Evolutionary conservation across 768 basidiomycete genomes (phyloP), one percentile per base, ranked within the genome.

Genomic region (Amanita rubescens): DNA sequence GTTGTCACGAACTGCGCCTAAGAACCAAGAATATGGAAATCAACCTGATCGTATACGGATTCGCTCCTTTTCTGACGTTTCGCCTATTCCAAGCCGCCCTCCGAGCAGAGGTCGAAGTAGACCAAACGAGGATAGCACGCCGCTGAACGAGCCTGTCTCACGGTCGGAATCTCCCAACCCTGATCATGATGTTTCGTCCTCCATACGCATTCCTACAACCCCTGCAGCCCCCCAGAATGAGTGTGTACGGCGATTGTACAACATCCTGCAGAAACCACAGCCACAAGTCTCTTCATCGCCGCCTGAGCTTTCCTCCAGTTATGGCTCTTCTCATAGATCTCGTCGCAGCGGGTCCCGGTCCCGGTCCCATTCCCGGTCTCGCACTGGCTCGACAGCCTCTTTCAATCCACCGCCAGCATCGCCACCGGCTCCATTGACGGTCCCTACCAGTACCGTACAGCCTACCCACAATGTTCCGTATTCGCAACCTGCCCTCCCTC

Each of bases 321-420:
- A 37, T 19, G 32, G 14, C 2, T 53, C 52, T 24, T 14, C 22
- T 15, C 42, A 45, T 2, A 44, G 22, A 22, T 15, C 22, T 22
- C 52, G 43, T 6, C 30, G 17, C 22, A 45, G 12, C 24, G 14
- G 20, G 30, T 53, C 48, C 11, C 20, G 48, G 17, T 51, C 54
- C 12, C 37, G 27, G 19, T 54, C 49, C 10, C 49, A 33, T 11
- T 49, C 60, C 9, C 39, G 58, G 19, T 58, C 60, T 27, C 69
- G 67, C 32, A 62, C 60, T 39, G 67, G 63, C 12, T 57, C 57
- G 38, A 54, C 58, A 33, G 54, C 60, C 24, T 54, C 54, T 38
- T 56, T 55, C 44, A 53, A 52, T 53, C 55, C 51, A 58, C 38
- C 67, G 35, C n/a, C n/a, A n/a, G n/a, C n/a, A n/a, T n/a, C n/a